These are phyloP conservation scores for Colletotrichum abscissum DNA, from an alignment of 2,329 filamentous ascomycete genomes.

Conservation along the genomic window DNA sequence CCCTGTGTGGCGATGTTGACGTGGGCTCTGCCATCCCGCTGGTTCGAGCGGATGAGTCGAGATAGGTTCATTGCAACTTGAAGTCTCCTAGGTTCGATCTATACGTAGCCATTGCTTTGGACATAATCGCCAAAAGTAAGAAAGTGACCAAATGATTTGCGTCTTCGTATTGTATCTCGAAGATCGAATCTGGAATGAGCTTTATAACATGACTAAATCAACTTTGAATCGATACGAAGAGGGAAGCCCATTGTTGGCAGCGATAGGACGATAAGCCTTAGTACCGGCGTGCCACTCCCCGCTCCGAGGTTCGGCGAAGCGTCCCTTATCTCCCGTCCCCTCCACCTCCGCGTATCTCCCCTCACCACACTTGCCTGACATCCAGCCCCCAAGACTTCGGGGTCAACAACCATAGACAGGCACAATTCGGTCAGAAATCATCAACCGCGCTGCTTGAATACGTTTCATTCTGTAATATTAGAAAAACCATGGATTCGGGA, in stretches of 20 bases:
- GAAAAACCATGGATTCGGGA: background rate
- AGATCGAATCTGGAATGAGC: background rate
- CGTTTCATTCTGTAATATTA: no score
- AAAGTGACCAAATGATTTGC: no score
- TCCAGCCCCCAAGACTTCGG: background rate
- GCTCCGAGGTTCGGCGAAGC: background rate
- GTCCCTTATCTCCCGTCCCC: background rate
- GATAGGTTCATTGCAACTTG: background rate
- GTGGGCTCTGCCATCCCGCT: no score
- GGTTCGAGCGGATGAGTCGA: background rate
- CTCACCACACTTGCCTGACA: background rate
- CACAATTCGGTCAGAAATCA: no score
- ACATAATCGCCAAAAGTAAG: no score
- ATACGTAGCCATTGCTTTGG: background rate
- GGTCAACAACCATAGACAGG: no score
- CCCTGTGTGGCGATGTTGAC: no score
- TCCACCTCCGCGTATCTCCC: background rate
- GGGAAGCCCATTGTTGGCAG: background rate
- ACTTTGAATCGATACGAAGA: no score
- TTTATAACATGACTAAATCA: no score
- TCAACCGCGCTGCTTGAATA: no score
- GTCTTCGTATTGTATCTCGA: background rate
- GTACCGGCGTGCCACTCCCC: no score
- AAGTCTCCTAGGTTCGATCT: background rate
- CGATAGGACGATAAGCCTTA: background rate